A percentile compares a stretch with the other conserved stretches of the same genome.
Evolutionary conservation across 768 basidiomycete species (phyloP).

Genomic region (Termitomyces sp.): DNA sequence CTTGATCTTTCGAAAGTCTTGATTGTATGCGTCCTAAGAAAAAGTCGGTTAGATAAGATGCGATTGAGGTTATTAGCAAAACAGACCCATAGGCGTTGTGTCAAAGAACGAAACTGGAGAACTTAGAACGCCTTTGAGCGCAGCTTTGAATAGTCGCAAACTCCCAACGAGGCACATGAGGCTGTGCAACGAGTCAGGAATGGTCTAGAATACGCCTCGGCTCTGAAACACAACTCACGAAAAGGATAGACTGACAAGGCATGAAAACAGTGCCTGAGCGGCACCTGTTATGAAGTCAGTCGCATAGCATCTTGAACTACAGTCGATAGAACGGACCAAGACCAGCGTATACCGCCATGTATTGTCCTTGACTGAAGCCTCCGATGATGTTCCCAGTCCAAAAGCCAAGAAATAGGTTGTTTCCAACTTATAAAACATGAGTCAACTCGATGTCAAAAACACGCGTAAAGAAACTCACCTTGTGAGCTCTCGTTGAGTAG

Average conservation of each 20-base stretch:
- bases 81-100: slow-evolving; percentile 59
- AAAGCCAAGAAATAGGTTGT: slow-evolving; percentile 65
- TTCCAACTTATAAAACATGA: slow-evolving; percentile 36
- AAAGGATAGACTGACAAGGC: slow-evolving; percentile 41
- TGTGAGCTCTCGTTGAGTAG: slow-evolving; percentile 41
- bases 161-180: slow-evolving; percentile 34
- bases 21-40: slow-evolving; percentile 48
- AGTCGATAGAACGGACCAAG: slow-evolving; percentile 25
- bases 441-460: background rate
- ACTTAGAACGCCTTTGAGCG: slow-evolving; percentile 48
- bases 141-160: slow-evolving; percentile 47
- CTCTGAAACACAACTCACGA: slow-evolving; percentile 30
- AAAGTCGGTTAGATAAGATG: background rate
- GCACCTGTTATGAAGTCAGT: slow-evolving; percentile 25
- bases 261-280: slow-evolving; percentile 45
- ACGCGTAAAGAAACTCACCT: slow-evolving; percentile 25
- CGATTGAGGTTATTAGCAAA: background rate
- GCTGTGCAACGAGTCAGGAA: slow-evolving; percentile 15
- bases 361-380: slow-evolving; percentile 53
- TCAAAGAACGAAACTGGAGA: slow-evolving; percentile 69
- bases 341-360: slow-evolving; percentile 57
- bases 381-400: slow-evolving; percentile 56
- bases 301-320: background rate
- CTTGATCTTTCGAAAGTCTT: slow-evolving; percentile 56
- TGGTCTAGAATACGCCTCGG: background rate